Percentiles rank a stretch among this genome's conserved stretches.
phyloP scores from a whole-genome alignment of 2,329 filamentous ascomycete species.

The Phyllosticta ampelicida region DNA sequence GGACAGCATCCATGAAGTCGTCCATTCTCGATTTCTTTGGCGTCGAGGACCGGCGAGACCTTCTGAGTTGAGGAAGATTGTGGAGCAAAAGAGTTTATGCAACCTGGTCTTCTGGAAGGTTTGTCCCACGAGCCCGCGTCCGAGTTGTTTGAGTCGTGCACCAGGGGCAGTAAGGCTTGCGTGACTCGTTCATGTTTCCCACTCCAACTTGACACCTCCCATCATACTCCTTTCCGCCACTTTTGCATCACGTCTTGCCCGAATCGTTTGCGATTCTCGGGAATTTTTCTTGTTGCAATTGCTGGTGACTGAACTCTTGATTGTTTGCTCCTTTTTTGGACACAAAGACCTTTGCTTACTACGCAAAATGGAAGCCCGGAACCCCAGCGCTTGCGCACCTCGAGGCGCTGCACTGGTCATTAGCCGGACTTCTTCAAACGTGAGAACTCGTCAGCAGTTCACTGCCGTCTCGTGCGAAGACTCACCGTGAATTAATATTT shows the following conservation, averaged over 20 bases:
- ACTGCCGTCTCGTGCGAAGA: too few species aligned
- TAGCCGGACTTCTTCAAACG: too few species aligned
- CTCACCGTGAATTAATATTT: too few species aligned
- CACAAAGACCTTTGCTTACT: too few species aligned
- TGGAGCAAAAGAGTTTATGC: background rate
- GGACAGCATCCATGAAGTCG: slow-evolving; percentile 23
- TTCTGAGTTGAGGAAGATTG: background rate
- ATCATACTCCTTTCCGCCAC: background rate
- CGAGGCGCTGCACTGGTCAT: too few species aligned
- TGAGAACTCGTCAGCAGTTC: too few species aligned
- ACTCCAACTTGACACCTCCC: background rate
- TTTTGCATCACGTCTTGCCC: background rate
- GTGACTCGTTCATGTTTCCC: background rate
- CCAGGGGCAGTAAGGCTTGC: slow-evolving; percentile 1
- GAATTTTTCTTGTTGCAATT: too few species aligned
- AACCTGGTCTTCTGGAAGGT: background rate
- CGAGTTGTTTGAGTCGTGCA: slow-evolving; percentile 2
- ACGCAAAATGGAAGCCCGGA: too few species aligned
- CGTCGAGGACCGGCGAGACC: background rate
- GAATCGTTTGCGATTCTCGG: too few species aligned
- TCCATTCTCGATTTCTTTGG: background rate
- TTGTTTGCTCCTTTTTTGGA: too few species aligned
- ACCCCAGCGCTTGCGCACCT: too few species aligned
- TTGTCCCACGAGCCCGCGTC: background rate
- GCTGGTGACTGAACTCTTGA: too few species aligned